phyloP scores from a whole-genome alignment of 1,284 basidiomycete species.

The Leccinum proximum region DNA sequence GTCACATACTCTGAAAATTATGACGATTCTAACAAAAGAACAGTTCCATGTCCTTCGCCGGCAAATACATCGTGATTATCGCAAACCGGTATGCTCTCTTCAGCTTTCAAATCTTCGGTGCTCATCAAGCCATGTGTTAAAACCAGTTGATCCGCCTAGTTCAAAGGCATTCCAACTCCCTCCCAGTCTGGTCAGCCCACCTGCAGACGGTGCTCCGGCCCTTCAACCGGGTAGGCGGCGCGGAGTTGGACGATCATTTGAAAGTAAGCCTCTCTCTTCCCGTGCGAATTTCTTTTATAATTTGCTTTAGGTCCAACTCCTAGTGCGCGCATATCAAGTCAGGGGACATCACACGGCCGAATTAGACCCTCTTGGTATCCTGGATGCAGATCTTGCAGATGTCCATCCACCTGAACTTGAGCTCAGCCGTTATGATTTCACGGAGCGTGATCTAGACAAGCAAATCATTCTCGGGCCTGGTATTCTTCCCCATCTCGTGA shows the following conservation, averaged over 20 bases:
- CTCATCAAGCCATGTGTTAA: constrained; percentile 4
- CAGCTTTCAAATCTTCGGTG: not conserved
- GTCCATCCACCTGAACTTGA: constrained; percentile 85
- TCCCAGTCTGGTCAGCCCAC: constrained; percentile 65
- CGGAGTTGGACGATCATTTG: constrained; percentile 89
- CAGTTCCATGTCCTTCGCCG: constrained; percentile 94
- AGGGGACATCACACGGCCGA: constrained; percentile 97
- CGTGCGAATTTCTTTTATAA: constrained; percentile 8
- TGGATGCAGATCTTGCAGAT: constrained; percentile 82
- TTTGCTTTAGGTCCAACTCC: constrained; percentile 78
- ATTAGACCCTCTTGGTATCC: constrained; percentile 93
- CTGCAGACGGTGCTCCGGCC: constrained; percentile 82
- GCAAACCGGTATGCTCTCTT: constrained; percentile 71
- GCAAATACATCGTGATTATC: constrained; percentile 95
- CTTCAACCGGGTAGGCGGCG: constrained; percentile 67
- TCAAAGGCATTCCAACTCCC: constrained; percentile 83
- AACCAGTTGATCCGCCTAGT: constrained; percentile 55
- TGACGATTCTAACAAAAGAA: constrained; percentile 7
- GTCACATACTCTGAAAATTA: constrained; percentile 1
- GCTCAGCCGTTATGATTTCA: constrained; percentile 93
- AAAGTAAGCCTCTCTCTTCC: constrained; percentile 56
- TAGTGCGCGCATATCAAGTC: constrained; percentile 98
- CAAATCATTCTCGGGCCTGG: constrained; percentile 95
- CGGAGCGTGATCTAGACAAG: constrained; percentile 91
- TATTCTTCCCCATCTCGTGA: constrained; percentile 94